These are phyloP conservation scores for Pseudogymnoascus sp. DNA, from an alignment of 2,329 filamentous ascomycete genomes.

Conservation along the genomic window DNA sequence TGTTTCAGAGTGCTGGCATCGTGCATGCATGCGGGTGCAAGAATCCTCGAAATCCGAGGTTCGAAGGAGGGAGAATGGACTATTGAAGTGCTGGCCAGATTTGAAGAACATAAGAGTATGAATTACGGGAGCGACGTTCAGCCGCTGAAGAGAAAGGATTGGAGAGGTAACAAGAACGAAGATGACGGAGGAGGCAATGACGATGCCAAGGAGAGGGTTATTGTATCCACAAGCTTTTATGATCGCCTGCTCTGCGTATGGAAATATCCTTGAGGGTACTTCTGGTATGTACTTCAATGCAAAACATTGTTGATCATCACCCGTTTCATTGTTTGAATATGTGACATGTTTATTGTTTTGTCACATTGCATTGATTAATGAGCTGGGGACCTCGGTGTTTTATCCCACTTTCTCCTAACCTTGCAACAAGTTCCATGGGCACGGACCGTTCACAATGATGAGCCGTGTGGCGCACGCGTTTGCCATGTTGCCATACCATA, in stretches of 20 bases:
- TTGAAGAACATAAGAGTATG: slow-evolving; percentile 88
- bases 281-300: background rate
- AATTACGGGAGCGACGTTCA: slow-evolving; percentile 81
- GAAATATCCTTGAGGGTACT: slow-evolving; percentile 30
- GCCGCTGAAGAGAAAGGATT: slow-evolving; percentile 28
- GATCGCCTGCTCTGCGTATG: slow-evolving; percentile 66
- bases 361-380: background rate
- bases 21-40: slow-evolving; percentile 86
- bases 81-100: slow-evolving; percentile 61
- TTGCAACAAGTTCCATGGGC: background rate
- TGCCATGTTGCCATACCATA: background rate
- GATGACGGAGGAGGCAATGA: slow-evolving; percentile 9
- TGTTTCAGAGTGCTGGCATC: slow-evolving; percentile 63
- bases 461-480: background rate
- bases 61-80: slow-evolving; percentile 41
- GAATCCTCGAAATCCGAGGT: slow-evolving; percentile 49
- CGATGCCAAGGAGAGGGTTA: background rate
- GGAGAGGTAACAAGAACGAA: slow-evolving; percentile 15
- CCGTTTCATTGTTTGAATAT: background rate
- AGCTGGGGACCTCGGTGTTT: background rate
- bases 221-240: slow-evolving; percentile 70
- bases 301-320: background rate
- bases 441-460: background rate
- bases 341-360: background rate
- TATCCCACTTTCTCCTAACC: background rate